Evolutionary conservation across 208 protist species (phyloP).

Genomic region (Naegleria gruberi): DNA sequence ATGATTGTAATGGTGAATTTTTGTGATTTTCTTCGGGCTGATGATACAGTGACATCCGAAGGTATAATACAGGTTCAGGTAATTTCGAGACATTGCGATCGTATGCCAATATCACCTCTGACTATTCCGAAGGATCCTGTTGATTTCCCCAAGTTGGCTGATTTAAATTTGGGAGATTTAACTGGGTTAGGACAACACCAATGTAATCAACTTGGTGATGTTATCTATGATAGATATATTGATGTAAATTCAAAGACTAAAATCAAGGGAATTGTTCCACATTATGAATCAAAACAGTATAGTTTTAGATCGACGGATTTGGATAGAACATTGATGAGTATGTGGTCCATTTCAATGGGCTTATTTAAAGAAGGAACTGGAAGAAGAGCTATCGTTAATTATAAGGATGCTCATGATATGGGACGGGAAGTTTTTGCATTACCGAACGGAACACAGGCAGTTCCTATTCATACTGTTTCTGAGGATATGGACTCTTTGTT

Average conservation of each 20-base stretch:
- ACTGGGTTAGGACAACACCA: not conserved
- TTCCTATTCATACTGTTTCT: not conserved
- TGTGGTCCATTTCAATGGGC: not conserved
- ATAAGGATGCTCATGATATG: not conserved
- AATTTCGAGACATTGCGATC: not conserved
- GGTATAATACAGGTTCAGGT: not conserved
- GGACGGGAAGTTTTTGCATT: not conserved
- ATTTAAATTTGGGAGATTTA: not conserved
- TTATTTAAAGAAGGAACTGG: not conserved
- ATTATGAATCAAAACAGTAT: not conserved
- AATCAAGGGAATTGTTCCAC: not conserved
- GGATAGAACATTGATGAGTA: not conserved
- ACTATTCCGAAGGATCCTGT: not conserved
- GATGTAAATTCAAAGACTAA: not conserved
- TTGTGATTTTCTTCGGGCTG: too few species aligned
- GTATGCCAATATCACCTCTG: not conserved
- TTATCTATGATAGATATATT: not conserved
- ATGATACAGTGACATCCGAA: too few species aligned
- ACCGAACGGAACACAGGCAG: not conserved
- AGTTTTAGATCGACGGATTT: not conserved
- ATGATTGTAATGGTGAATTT: too few species aligned
- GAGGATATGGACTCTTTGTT: not conserved
- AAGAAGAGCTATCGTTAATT: not conserved
- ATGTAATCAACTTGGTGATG: not conserved
- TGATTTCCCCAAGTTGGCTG: not conserved